Base-by-base conservation (phyloP, 768 basidiomycete species). In the Termitomyces sp. region DNA sequence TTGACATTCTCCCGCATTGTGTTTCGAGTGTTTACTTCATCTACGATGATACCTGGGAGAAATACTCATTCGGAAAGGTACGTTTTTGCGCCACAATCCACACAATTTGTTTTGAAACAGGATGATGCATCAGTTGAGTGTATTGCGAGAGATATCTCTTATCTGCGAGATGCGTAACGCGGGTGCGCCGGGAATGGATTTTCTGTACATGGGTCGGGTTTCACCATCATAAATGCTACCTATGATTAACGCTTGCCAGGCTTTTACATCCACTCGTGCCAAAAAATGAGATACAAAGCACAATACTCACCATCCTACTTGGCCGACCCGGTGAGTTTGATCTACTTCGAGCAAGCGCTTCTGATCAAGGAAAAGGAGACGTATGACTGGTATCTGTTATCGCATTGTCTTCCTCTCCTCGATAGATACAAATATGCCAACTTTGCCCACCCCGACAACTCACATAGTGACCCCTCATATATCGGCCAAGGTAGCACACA, bases 271-370 rank as follows among this genome's bases (percentile, higher is more conserved):
- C 81, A 97, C 63, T 84, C 89, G 2, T 98, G 95, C 66, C 82
- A 75, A 50, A 99, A 99, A 71, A 98, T 98, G 97, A 79, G 79
- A 54, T 98, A 99, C 72, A 99, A 99, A 66, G 94, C 86, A 28
- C 94, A 97, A 54, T 99, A 95, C 62, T 68, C 77, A 0, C 96
- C 96, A 0, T 97, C 95, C 3, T 92, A 82, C 61, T 78, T 98
- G 19, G 80, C 83, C 12, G 95, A 98, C 70, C 94, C 95, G 8
- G 91, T 94, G 60, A 63, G 78, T 62, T 27, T 17, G n/a, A 43
- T 45, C 17, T 19, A 16, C 46, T 6, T 28, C 39, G 10, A 14
- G n/a, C 47, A 28, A 32, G n/a, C 30, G 35, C 27, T 41, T 46
- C 19, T 21, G 19, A 42, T 40, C 53, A 21, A 35, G 11, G 21